Evolutionary conservation across 2,329 filamentous ascomycete species (phyloP).

Genomic region (Dactylonectria estremocensis): DNA sequence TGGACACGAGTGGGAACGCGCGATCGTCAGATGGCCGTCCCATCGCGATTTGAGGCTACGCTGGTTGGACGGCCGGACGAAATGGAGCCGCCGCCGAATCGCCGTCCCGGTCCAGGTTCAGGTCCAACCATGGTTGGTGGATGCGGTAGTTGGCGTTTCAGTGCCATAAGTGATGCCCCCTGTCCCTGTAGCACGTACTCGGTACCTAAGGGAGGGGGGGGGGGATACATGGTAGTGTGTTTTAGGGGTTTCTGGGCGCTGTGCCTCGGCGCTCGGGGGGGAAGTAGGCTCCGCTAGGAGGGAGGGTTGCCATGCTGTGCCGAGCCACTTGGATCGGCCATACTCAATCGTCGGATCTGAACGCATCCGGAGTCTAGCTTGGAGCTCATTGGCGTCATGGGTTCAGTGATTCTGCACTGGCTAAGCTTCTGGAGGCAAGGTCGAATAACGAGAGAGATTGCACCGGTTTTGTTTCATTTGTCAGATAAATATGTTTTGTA

Average conservation of each 20-base stretch:
- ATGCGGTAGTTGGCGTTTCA: conserved; percentile 1
- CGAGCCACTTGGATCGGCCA: conserved; percentile 6
- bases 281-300: background rate
- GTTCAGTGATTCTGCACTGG: background rate
- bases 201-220: background rate
- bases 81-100: background rate
- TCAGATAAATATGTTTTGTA: conserved; percentile 13
- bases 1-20: conserved; percentile 33
- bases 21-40: conserved; percentile 37
- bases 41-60: conserved; percentile 33
- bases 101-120: background rate
- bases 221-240: too few relatives aligned
- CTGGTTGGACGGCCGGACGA: conserved; percentile 24
- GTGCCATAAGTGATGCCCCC: background rate
- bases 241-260: background rate
- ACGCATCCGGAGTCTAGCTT: background rate
- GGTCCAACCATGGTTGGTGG: background rate
- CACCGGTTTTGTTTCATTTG: conserved; percentile 17
- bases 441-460: background rate
- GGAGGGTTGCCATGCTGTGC: background rate
- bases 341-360: background rate
- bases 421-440: background rate
- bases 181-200: background rate
- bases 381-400: background rate
- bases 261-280: too few relatives aligned